Conservation (phyloP, 192 early-diverging fungal genomes). For the Coemansia sp. region DNA sequence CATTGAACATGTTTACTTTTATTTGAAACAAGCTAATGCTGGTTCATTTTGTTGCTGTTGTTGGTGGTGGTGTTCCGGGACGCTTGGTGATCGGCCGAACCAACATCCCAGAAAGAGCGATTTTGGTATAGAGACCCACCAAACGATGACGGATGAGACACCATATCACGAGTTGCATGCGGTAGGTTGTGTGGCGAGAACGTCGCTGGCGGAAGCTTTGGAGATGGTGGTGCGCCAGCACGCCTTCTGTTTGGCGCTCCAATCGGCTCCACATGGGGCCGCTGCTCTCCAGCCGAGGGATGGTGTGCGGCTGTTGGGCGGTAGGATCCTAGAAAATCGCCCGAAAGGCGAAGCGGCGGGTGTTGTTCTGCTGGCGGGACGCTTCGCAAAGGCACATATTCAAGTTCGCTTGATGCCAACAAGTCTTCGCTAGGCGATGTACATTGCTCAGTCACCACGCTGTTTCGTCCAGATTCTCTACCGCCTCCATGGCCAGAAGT, state of each 20-base stretch:
- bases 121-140: constrained; percentile 32
- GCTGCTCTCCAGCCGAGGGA: not conserved
- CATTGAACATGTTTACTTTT: too few species aligned
- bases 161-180: constrained; percentile 16
- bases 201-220: constrained; percentile 7
- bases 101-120: constrained; percentile 17
- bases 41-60: not conserved
- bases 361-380: constrained; percentile 37
- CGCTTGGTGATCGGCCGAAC: not conserved
- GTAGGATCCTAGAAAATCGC: constrained; percentile 29
- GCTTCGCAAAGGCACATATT: constrained; percentile 24
- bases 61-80: too few species aligned
- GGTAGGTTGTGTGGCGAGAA: constrained; percentile 9
- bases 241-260: constrained; percentile 37
- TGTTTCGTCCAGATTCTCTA: constrained; percentile 27
- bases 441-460: constrained; percentile 22
- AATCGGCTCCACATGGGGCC: constrained; percentile 44
- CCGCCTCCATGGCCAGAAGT: constrained; percentile 1
- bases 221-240: constrained; percentile 13
- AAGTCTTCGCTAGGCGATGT: constrained; percentile 12
- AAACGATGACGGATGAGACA: constrained; percentile 30
- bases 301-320: constrained; percentile 8
- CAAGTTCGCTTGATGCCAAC: constrained; percentile 3
- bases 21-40: not conserved
- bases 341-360: constrained; percentile 17